Conservation (phyloP, 2,329 filamentous ascomycete genomes). For the Penicillium aurantiogriseum region DNA sequence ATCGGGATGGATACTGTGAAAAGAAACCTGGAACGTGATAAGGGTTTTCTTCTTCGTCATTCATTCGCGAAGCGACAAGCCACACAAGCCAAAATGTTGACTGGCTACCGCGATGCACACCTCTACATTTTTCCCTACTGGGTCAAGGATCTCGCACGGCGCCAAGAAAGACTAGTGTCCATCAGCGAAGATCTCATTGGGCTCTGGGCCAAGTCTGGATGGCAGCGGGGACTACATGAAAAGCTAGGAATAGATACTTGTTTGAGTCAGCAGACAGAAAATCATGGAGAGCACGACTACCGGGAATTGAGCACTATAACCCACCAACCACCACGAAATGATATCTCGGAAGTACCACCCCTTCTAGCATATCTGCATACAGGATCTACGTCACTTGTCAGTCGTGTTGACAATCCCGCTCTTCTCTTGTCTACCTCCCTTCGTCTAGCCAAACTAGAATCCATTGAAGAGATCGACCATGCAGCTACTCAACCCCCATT, state of each 20-base stretch:
- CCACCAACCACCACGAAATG: background rate
- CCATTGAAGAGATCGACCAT: background rate
- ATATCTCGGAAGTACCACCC: background rate
- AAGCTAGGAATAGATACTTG: background rate
- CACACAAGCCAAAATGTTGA: background rate
- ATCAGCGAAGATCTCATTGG: conserved; percentile 1
- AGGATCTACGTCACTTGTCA: background rate
- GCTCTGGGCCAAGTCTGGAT: background rate
- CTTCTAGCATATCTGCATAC: background rate
- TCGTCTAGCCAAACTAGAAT: conserved; percentile 1
- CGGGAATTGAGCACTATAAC: background rate
- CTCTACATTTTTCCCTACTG: conserved; percentile 3
- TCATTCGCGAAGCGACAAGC: background rate
- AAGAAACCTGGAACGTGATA: background rate
- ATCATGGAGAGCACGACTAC: background rate
- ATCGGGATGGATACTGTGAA: background rate
- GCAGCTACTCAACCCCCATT: background rate
- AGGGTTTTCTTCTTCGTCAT: background rate
- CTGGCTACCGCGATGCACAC: conserved; percentile 1
- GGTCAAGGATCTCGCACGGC: background rate
- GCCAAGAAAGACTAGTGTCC: background rate
- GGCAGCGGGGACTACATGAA: background rate
- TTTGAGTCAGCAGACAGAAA: background rate
- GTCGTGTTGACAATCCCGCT: background rate
- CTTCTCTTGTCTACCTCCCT: conserved; percentile 1